Evolutionary conservation across 2,329 filamentous ascomycete species (phyloP).

Genomic region (Pleoardoris graminearum): DNA sequence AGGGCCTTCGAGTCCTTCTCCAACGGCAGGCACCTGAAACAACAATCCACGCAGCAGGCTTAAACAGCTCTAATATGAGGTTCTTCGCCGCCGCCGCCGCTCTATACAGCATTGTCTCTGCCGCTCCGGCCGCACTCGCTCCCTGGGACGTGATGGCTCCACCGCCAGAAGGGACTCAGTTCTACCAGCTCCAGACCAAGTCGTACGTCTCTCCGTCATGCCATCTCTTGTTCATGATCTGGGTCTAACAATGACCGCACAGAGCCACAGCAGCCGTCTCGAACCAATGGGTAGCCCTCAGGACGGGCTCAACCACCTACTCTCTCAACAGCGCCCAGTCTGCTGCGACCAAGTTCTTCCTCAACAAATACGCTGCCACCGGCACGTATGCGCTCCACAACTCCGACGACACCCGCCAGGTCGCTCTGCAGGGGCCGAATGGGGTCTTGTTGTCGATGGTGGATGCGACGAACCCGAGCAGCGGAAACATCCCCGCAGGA

Average conservation of each 20-base stretch:
- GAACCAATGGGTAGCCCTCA: conserved; percentile 30
- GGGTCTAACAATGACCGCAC: neutral
- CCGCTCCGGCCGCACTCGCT: conserved; percentile 16
- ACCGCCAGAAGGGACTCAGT: conserved; percentile 26
- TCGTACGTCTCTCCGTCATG: conserved; percentile 22
- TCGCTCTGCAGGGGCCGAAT: conserved; percentile 29
- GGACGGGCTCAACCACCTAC: conserved; percentile 24
- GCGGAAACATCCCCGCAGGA: conserved; percentile 25
- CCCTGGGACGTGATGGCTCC: conserved; percentile 20
- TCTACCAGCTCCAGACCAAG: conserved; percentile 33
- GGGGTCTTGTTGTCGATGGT: conserved; percentile 29
- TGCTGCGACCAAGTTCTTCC: conserved; percentile 30
- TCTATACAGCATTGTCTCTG: conserved; percentile 25
- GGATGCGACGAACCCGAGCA: conserved; percentile 28
- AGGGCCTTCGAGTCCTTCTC: too few species aligned
- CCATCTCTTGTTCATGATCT: neutral
- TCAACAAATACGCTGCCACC: conserved; percentile 26
- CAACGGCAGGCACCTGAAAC: too few species aligned
- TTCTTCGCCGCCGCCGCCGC: conserved; percentile 21
- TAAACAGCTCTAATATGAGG: conserved; percentile 24
- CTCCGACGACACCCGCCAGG: conserved; percentile 32
- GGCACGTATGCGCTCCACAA: conserved; percentile 31
- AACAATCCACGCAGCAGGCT: neutral
- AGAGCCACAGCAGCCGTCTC: conserved; percentile 25
- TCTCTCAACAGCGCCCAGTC: conserved; percentile 18